Evolutionary conservation across 164 flowering plant species (phyloP).

Genomic region (Santalum album): DNA sequence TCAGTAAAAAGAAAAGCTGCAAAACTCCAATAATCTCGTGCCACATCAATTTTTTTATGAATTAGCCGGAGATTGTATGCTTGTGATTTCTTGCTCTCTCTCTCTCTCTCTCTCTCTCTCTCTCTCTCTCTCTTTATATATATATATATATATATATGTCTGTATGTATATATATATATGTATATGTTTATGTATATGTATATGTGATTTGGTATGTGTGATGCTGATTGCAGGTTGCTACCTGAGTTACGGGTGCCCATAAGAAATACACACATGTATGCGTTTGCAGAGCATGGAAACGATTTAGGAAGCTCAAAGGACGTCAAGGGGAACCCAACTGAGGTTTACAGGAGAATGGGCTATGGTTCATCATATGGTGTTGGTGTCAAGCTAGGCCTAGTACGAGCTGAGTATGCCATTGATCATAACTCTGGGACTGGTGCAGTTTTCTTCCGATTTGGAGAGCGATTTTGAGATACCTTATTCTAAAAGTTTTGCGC

Average conservation of each 20-base stretch:
- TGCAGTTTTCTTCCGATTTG: constrained; percentile 87
- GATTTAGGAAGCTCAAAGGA: constrained; percentile 96
- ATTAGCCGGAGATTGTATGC: no score
- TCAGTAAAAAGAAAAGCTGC: no score
- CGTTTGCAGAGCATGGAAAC: constrained; percentile 94
- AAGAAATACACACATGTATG: constrained; percentile 73
- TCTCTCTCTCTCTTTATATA: no score
- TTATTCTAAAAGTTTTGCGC: no score
- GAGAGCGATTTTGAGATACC: constrained; percentile 96
- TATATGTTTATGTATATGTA: no score
- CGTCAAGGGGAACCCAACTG: constrained; percentile 97
- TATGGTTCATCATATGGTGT: constrained; percentile 90
- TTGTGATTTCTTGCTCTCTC: no score
- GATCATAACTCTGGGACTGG: constrained; percentile 97
- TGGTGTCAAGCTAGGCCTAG: constrained; percentile 86
- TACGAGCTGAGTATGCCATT: constrained; percentile 93
- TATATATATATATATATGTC: no score
- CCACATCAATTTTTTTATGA: no score
- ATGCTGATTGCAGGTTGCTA: constrained; percentile 54
- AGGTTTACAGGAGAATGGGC: constrained; percentile 85
- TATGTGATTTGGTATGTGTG: no score
- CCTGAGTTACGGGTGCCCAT: constrained; percentile 86
- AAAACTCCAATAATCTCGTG: no score
- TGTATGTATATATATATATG: no score
- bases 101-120: no score